Conservation (phyloP, 2,329 filamentous ascomycete genomes). For the Colletotrichum filicis region DNA sequence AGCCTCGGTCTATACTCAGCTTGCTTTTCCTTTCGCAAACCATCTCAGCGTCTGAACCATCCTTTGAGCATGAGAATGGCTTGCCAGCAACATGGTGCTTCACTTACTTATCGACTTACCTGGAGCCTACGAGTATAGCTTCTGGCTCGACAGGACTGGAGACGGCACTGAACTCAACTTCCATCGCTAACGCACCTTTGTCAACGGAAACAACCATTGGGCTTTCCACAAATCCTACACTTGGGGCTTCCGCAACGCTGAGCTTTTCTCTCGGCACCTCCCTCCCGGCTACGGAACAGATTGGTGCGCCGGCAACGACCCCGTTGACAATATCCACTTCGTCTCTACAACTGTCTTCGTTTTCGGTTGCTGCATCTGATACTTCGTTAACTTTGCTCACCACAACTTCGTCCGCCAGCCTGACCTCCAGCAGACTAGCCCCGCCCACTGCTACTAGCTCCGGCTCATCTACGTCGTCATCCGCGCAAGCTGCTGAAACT, state of each 20-base stretch:
- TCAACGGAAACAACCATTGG: background rate
- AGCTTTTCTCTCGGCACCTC: background rate
- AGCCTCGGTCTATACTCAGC: too few relatives aligned
- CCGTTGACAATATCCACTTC: too few relatives aligned
- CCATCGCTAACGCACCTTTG: background rate
- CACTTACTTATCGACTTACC: constrained; percentile 1
- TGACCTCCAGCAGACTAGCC: too few relatives aligned
- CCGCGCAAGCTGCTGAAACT: background rate
- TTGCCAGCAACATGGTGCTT: background rate
- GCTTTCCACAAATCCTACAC: too few relatives aligned
- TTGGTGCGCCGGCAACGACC: background rate
- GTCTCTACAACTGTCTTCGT: too few relatives aligned
- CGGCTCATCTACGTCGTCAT: background rate
- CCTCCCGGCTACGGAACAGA: background rate
- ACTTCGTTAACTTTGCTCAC: background rate
- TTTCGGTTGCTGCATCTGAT: background rate
- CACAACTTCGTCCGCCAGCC: too few relatives aligned
- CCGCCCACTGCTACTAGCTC: background rate
- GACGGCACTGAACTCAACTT: too few relatives aligned
- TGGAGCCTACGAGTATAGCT: background rate
- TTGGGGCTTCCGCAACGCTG: background rate
- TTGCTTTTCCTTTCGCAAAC: too few relatives aligned
- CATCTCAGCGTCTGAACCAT: too few relatives aligned
- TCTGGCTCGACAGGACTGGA: background rate
- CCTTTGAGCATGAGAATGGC: background rate